Percentiles rank a stretch among this genome's conserved stretches.
phyloP scores from a whole-genome alignment of 345 rosid genomes.

The Brassica juncea region DNA sequence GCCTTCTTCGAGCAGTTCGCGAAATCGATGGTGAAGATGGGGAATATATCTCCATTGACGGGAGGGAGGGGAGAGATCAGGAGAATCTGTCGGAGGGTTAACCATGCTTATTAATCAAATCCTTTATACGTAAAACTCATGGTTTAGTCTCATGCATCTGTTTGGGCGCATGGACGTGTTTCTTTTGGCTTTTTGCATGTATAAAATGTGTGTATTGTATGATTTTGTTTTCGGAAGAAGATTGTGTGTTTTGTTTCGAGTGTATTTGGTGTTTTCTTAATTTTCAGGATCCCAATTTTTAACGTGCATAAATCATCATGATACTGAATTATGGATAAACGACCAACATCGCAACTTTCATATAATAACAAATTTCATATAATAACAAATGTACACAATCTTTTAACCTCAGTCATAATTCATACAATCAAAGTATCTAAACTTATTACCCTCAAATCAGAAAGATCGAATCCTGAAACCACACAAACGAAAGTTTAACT shows the following conservation, averaged over 20 bases:
- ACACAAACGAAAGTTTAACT: no score
- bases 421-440: no score
- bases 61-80: constrained; percentile 69
- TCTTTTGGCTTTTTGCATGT: constrained; percentile 10
- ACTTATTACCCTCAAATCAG: no score
- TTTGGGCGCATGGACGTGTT: constrained; percentile 13
- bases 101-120: constrained; percentile 37
- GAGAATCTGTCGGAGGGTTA: constrained; percentile 61
- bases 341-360: no score
- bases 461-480: no score
- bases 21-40: constrained; percentile 79
- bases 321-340: no score
- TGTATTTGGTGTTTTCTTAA: background rate
- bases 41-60: constrained; percentile 67
- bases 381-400: no score
- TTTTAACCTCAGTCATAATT: no score
- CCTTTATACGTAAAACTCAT: background rate
- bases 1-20: constrained; percentile 72
- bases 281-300: background rate
- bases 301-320: background rate
- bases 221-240: background rate
- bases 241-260: background rate
- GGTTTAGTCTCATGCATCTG: constrained; percentile 10
- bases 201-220: constrained; percentile 7
- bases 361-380: no score